These are phyloP conservation scores for Trichoderma simmonsii DNA, from an alignment of 2,329 filamentous ascomycete genomes.

Conservation along the genomic window DNA sequence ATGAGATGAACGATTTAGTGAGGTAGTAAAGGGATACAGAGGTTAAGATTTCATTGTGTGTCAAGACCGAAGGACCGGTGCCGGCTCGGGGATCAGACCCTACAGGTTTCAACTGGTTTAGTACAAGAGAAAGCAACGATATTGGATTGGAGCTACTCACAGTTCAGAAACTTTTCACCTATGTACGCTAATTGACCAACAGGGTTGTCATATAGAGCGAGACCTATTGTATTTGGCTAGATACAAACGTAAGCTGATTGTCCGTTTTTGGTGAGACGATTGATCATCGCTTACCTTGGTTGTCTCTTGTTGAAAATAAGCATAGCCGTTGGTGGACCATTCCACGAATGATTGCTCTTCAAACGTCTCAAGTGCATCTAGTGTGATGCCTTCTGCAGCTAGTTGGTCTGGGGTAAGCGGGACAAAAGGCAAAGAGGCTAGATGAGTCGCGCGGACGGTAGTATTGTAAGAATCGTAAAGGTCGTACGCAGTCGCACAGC, in stretches of 20 bases:
- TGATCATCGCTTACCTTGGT: slow-evolving; percentile 13
- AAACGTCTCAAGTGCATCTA: slow-evolving; percentile 15
- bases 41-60: slow-evolving; percentile 23
- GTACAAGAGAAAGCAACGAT: neutral
- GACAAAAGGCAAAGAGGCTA: slow-evolving; percentile 21
- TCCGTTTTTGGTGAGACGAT: neutral
- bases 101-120: neutral
- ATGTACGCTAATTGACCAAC: slow-evolving; percentile 43
- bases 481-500: slow-evolving; percentile 14
- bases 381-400: slow-evolving; percentile 2
- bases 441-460: slow-evolving; percentile 20
- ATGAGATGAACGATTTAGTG: slow-evolving; percentile 25
- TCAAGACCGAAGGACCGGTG: slow-evolving; percentile 22
- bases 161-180: slow-evolving; percentile 37
- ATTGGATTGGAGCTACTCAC: slow-evolving; percentile 2
- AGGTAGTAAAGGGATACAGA: slow-evolving; percentile 27
- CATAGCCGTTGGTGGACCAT: slow-evolving; percentile 16
- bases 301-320: slow-evolving; percentile 20
- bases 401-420: slow-evolving; percentile 16
- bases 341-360: neutral
- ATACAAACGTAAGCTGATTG: neutral
- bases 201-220: slow-evolving; percentile 41
- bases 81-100: slow-evolving; percentile 21
- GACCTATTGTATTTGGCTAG: slow-evolving; percentile 41
- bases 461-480: slow-evolving; percentile 20